phyloP scores from a whole-genome alignment of 1,284 basidiomycete species.

The Cystobasidiaceae sp. region DNA sequence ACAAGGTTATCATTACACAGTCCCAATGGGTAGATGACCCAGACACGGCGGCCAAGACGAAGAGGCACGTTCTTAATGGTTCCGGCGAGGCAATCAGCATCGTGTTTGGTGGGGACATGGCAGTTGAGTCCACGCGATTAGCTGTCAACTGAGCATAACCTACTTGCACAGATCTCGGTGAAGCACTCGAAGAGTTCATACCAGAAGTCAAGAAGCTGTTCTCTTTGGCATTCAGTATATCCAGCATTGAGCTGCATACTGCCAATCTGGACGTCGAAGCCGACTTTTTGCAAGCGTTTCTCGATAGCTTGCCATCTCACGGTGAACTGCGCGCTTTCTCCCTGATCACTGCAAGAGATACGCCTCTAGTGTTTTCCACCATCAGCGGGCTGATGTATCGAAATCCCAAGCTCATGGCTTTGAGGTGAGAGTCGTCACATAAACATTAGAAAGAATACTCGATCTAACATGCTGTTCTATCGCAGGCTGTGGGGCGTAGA shows the following conservation, averaged over 20 bases:
- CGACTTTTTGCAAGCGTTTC: slow-evolving; percentile 20
- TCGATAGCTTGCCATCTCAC: slow-evolving; percentile 24
- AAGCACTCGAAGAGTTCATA: slow-evolving; percentile 16
- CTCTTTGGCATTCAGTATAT: slow-evolving; percentile 16
- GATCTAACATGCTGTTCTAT: background rate
- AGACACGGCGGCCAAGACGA: slow-evolving; percentile 7
- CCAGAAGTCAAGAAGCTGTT: slow-evolving; percentile 29
- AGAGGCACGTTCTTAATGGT: slow-evolving; percentile 22
- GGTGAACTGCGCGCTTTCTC: slow-evolving; percentile 25
- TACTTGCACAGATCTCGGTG: background rate
- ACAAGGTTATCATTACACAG: slow-evolving; percentile 24
- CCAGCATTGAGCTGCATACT: slow-evolving; percentile 24
- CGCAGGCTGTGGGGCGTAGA: slow-evolving; percentile 21
- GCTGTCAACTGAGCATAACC: background rate
- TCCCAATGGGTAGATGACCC: slow-evolving; percentile 11
- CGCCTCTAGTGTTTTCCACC: slow-evolving; percentile 6
- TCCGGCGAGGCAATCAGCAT: slow-evolving; percentile 24
- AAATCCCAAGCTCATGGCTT: slow-evolving; percentile 6
- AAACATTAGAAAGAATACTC: background rate
- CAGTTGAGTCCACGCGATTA: background rate
- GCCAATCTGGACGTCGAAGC: slow-evolving; percentile 20
- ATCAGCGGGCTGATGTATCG: slow-evolving; percentile 26
- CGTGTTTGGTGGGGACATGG: slow-evolving; percentile 21
- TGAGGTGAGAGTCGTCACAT: background rate
- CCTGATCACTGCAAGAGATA: slow-evolving; percentile 16